phyloP scores from a whole-genome alignment of 2,329 filamentous ascomycete genomes.

The Colletotrichum destructivum region DNA sequence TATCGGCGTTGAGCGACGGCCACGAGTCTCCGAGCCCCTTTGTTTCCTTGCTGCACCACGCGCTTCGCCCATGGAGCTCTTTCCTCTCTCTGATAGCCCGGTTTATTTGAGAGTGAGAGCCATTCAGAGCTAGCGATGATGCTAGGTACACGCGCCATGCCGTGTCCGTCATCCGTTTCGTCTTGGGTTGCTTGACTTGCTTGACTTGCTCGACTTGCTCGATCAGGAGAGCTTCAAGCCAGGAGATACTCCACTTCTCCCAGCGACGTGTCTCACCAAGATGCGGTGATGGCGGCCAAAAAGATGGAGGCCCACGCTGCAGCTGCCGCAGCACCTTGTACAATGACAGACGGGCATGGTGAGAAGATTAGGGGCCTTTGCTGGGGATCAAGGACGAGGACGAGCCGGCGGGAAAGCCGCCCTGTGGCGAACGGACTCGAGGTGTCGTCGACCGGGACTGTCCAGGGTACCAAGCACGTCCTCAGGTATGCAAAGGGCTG shows the following conservation, averaged over 20 bases:
- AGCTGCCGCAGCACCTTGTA: neutral
- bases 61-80: neutral
- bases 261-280: constrained; percentile 23
- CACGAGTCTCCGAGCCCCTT: constrained; percentile 20
- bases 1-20: constrained; percentile 1
- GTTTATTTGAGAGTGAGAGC: neutral
- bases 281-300: neutral
- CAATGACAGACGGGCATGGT: constrained; percentile 1
- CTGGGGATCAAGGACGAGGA: neutral
- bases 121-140: neutral
- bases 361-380: neutral
- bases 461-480: neutral
- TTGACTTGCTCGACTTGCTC: neutral
- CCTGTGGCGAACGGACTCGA: constrained; percentile 9
- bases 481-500: neutral
- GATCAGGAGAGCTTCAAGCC: neutral
- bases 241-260: constrained; percentile 2
- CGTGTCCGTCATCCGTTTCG: neutral
- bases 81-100: neutral
- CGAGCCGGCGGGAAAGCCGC: neutral
- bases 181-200: constrained; percentile 9
- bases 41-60: constrained; percentile 19
- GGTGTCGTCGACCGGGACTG: neutral
- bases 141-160: constrained; percentile 3
- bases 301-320: neutral